These are phyloP conservation scores for Pseudoturritis turrita DNA, from an alignment of 345 rosid species.

Conservation along the genomic window DNA sequence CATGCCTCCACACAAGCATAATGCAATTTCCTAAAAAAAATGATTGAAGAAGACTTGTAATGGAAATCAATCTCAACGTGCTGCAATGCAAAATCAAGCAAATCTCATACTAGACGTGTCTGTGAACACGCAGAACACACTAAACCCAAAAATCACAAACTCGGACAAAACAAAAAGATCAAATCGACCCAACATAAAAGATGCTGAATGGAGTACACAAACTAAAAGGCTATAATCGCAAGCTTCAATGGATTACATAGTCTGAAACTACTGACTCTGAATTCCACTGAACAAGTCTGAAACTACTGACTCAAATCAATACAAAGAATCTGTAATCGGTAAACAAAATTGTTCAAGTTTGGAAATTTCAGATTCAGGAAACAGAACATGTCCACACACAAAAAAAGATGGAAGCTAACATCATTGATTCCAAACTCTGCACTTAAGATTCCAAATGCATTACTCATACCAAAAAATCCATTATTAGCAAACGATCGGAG, in stretches of 20 bases:
- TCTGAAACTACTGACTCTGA: no score
- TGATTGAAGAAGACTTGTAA: background rate
- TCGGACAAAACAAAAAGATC: background rate
- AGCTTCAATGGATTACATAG: no score
- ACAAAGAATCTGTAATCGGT: background rate
- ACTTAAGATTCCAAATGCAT: background rate
- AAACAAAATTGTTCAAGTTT: background rate
- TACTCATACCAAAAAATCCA: background rate
- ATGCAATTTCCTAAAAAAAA: conserved; percentile 62
- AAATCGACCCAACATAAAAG: background rate
- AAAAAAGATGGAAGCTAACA: background rate
- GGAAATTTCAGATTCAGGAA: background rate
- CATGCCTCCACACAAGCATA: conserved; percentile 83
- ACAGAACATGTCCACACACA: background rate
- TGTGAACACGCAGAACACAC: background rate
- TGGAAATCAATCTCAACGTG: background rate
- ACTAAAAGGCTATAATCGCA: no score
- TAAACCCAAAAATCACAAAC: background rate
- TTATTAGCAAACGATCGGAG: background rate
- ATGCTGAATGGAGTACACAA: no score
- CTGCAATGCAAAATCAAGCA: background rate
- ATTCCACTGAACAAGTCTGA: no score
- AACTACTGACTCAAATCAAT: background rate
- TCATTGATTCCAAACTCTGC: background rate
- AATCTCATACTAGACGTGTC: background rate